Evolutionary conservation across 495 filamentous ascomycete genomes (phyloP).

Genomic region (Barbatosphaeria neglecta): DNA sequence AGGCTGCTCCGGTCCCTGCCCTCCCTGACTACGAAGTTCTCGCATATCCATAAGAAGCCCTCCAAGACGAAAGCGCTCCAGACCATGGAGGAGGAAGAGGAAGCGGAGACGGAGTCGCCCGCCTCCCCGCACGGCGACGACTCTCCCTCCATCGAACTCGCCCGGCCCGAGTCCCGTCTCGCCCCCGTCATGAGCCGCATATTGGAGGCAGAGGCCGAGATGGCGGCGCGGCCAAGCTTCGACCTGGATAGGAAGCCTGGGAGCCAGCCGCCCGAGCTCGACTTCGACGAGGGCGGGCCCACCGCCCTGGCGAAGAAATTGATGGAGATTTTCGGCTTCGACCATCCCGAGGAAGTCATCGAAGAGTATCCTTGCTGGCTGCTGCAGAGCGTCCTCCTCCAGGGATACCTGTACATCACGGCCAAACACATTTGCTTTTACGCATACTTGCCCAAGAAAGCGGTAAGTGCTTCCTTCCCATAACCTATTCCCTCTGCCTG

Average conservation of each 20-base stretch:
- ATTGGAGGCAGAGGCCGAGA: slow-evolving; percentile 65
- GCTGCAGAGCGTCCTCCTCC: slow-evolving; percentile 80
- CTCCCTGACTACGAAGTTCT: slow-evolving; percentile 27
- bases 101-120: slow-evolving; percentile 1
- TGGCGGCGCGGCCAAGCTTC: slow-evolving; percentile 43
- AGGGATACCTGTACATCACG: slow-evolving; percentile 97
- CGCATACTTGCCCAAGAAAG: slow-evolving; percentile 86
- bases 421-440: slow-evolving; percentile 92
- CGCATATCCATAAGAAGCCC: slow-evolving; percentile 21
- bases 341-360: slow-evolving; percentile 73
- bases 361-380: slow-evolving; percentile 93
- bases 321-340: slow-evolving; percentile 83
- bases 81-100: slow-evolving; percentile 10
- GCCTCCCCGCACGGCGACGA: slow-evolving; percentile 6
- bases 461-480: slow-evolving; percentile 37
- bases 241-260: slow-evolving; percentile 31
- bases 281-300: slow-evolving; percentile 23
- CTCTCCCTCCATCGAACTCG: slow-evolving; percentile 17
- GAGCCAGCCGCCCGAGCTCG: slow-evolving; percentile 14
- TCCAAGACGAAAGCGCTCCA: slow-evolving; percentile 12
- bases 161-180: slow-evolving; percentile 21
- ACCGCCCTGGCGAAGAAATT: slow-evolving; percentile 53
- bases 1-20: slow-evolving; percentile 48
- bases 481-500: neutral
- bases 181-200: slow-evolving; percentile 74